Evolutionary conservation across 2,329 filamentous ascomycete genomes (phyloP), one percentile per base, ranked within the genome.

Genomic region (Emmonsiellopsis sp.): DNA sequence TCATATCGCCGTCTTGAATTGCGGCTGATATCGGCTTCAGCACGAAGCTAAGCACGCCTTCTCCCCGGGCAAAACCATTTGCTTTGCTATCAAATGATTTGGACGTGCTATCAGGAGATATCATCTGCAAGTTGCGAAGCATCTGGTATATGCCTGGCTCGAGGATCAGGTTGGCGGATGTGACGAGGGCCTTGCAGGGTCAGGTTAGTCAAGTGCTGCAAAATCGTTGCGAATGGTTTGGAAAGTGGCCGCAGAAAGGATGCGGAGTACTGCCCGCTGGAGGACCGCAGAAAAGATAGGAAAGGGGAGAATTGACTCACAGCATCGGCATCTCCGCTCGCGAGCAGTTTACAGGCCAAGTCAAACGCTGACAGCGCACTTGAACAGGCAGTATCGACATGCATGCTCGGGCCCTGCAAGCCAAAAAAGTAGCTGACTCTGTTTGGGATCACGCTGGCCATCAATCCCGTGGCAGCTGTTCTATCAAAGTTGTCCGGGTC

Each of bases 21-120:
- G 74, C 74, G 49, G 69, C 62, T 6, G 64, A 60, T 0, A 76
- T 57, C 0, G 60, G 64, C 57, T 77, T 76, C 2, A 77, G 41
- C 0, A 73, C 42, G 7, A 76, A 26, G 31, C 62, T 56, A 5
- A 60, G 68, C 10, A 70, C 60, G 8, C 70, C 75, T 58, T 78
- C 75, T 8, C 72, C 74, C 13, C 72, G 63, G 5, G 62, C 67
- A 57, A 76, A 77, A 0, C 75, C 75, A 53, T 70, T 65, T 1
- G 68, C 72, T n/a, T 60, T 54, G 13, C 59, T 54, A 53, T 73
- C 72, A 53, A 67, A 70, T 9, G 55, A 59, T n/a, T 62, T 55
- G 43, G 57, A 66, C 16, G 38, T 55, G 6, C 60, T 57, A 41
- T 62, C 58, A 44, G 59, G 56, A 52, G 59, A 61, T 4, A 61